Conservation (phyloP, 2,329 filamentous ascomycete species). For the Aureobasidium sp. region DNA sequence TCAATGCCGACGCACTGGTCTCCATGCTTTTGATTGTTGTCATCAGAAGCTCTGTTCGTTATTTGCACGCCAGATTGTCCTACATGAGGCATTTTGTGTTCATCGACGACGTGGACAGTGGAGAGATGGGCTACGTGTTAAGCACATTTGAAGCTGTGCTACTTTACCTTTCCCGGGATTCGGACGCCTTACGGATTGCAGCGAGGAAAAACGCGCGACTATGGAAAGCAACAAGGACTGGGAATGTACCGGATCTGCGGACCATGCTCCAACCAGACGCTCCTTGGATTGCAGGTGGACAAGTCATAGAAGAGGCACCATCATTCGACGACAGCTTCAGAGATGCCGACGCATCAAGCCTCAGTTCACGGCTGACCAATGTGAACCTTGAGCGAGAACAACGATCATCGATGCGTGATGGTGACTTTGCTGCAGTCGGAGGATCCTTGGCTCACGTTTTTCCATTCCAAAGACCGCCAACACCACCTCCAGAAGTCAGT, state of each 20-base stretch:
- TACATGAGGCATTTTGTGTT: constrained; percentile 98
- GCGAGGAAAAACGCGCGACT: constrained; percentile 78
- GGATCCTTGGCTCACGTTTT: constrained; percentile 72
- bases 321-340: not conserved
- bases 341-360: not conserved
- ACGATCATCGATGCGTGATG: not conserved
- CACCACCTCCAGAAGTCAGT: constrained; percentile 35
- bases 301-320: constrained; percentile 13
- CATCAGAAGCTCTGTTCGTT: constrained; percentile 78
- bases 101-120: constrained; percentile 92
- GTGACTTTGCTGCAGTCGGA: constrained; percentile 27
- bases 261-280: constrained; percentile 65
- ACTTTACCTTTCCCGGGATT: constrained; percentile 77
- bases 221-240: constrained; percentile 79
- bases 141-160: constrained; percentile 94
- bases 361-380: not conserved
- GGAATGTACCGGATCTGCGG: constrained; percentile 65
- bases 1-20: constrained; percentile 86
- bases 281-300: constrained; percentile 3
- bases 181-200: constrained; percentile 69
- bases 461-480: constrained; percentile 65
- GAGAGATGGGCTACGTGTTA: constrained; percentile 90
- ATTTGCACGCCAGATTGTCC: constrained; percentile 79
- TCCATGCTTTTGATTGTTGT: constrained; percentile 86
- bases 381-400: constrained; percentile 5